Conservation (phyloP, 345 rosid genomes). For the Litchi chinensis region DNA sequence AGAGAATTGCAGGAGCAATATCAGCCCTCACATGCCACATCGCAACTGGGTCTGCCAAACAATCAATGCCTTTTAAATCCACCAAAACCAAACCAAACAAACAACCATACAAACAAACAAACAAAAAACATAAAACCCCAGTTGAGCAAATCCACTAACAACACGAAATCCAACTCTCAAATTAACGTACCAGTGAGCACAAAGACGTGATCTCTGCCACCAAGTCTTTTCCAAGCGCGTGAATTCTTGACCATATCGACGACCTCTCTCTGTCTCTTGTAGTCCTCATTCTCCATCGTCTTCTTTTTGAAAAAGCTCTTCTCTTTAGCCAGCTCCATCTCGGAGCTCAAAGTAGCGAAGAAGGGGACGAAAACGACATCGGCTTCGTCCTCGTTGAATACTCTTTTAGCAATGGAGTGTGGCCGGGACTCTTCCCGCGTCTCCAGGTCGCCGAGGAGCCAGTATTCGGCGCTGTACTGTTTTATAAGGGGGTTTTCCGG, state of each 20-base stretch:
- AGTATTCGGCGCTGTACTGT: constrained; percentile 97
- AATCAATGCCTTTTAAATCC: constrained; percentile 36
- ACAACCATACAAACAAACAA: not conserved
- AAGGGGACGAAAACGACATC: constrained; percentile 92
- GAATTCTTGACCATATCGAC: constrained; percentile 62
- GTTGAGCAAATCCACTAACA: not conserved
- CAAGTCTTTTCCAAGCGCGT: constrained; percentile 74
- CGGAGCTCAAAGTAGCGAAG: constrained; percentile 85
- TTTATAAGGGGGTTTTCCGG: constrained; percentile 86
- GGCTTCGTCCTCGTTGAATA: constrained; percentile 49
- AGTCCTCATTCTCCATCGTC: constrained; percentile 69
- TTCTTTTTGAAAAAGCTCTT: constrained; percentile 70
- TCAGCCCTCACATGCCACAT: constrained; percentile 94
- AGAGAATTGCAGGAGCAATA: constrained; percentile 78
- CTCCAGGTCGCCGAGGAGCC: constrained; percentile 90
- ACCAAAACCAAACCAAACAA: not conserved
- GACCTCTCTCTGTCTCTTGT: constrained; percentile 70
- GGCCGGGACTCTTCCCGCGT: constrained; percentile 49
- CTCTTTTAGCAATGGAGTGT: constrained; percentile 68
- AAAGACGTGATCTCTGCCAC: constrained; percentile 92
- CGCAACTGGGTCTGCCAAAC: constrained; percentile 99
- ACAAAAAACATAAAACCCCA: not conserved
- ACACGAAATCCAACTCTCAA: not conserved
- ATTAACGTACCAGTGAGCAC: constrained; percentile 69
- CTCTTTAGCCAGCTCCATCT: constrained; percentile 83